Percentiles rank a stretch among this genome's conserved stretches.
Conservation (phyloP, 2,329 filamentous ascomycete genomes). For the Dothideomycetes sp. region DNA sequence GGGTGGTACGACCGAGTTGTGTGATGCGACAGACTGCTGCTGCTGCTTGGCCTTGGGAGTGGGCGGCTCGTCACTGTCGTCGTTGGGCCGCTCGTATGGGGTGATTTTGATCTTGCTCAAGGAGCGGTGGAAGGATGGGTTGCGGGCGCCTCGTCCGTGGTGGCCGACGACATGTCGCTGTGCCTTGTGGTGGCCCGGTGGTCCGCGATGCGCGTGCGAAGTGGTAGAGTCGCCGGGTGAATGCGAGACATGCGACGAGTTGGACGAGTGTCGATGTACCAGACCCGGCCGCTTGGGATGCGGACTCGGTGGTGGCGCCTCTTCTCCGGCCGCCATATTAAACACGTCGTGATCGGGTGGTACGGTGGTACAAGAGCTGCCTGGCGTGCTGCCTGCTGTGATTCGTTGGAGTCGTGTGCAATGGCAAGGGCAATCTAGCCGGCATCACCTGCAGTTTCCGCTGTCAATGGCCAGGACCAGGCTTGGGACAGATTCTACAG, state of each 20-base stretch:
- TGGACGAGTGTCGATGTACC: slow-evolving; percentile 27
- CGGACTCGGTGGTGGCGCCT: slow-evolving; percentile 6
- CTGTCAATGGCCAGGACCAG: too few relatives aligned
- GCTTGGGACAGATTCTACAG: too few relatives aligned
- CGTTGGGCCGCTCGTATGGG: slow-evolving; percentile 15
- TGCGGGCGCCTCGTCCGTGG: slow-evolving; percentile 28
- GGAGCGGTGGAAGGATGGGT: slow-evolving; percentile 33
- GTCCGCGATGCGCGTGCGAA: neutral
- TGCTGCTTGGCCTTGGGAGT: slow-evolving; percentile 10
- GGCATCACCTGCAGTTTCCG: too few relatives aligned
- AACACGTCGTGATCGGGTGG: neutral
- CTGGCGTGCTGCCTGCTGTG: too few relatives aligned
- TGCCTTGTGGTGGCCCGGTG: slow-evolving; percentile 24
- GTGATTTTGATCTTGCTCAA: slow-evolving; percentile 32
- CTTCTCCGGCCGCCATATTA: slow-evolving; percentile 1
- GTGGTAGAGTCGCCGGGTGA: slow-evolving; percentile 21
- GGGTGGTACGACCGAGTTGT: slow-evolving; percentile 20
- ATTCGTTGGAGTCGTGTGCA: too few relatives aligned
- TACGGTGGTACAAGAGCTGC: too few relatives aligned
- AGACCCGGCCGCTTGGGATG: slow-evolving; percentile 27
- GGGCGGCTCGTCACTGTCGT: slow-evolving; percentile 19
- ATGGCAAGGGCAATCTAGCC: too few relatives aligned
- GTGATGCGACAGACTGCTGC: neutral
- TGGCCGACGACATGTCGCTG: slow-evolving; percentile 32
- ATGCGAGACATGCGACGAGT: slow-evolving; percentile 29